A percentile compares a stretch with the other conserved stretches of the same genome.
phyloP scores from a whole-genome alignment of 164 flowering plant species.

The Dillenia suffruticosa region DNA sequence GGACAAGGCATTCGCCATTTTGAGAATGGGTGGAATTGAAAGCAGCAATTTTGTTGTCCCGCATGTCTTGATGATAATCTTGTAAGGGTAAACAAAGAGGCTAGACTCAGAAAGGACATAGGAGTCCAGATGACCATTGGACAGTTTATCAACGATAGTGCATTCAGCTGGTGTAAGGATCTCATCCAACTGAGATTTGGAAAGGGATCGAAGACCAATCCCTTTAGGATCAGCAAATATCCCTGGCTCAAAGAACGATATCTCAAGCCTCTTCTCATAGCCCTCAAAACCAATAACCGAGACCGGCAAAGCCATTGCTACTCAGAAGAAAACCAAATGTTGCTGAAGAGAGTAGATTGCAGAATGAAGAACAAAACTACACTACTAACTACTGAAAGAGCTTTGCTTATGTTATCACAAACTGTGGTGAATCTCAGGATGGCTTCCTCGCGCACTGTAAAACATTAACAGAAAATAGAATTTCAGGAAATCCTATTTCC shows the following conservation, averaged over 20 bases:
- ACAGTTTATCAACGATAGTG: constrained; percentile 68
- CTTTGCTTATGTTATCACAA: constrained; percentile 6
- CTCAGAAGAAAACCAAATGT: constrained; percentile 5
- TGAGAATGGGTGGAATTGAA: constrained; percentile 66
- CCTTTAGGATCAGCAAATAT: constrained; percentile 57
- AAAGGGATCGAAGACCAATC: constrained; percentile 53
- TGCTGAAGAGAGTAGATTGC: constrained; percentile 1
- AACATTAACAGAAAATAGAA: constrained; percentile 3
- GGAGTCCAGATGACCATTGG: constrained; percentile 64
- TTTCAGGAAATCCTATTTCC: no score
- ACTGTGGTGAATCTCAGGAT: constrained; percentile 51
- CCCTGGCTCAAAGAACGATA: constrained; percentile 55
- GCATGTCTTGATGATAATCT: constrained; percentile 81
- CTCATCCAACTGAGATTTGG: constrained; percentile 63
- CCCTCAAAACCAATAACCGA: constrained; percentile 95
- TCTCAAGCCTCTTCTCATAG: constrained; percentile 83
- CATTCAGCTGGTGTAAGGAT: constrained; percentile 72
- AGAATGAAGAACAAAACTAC: constrained; percentile 2
- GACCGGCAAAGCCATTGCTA: constrained; percentile 35
- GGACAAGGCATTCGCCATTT: constrained; percentile 44
- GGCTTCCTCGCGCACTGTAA: constrained; percentile 85
- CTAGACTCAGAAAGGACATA: constrained; percentile 93
- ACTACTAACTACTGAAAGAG: constrained; percentile 4
- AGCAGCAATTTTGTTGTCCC: constrained; percentile 82
- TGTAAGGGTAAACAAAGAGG: constrained; percentile 79